Evolutionary conservation across 306 rosid genomes (phyloP), one percentile per base, ranked within the genome.

Genomic region (Prosopis cineraria): DNA sequence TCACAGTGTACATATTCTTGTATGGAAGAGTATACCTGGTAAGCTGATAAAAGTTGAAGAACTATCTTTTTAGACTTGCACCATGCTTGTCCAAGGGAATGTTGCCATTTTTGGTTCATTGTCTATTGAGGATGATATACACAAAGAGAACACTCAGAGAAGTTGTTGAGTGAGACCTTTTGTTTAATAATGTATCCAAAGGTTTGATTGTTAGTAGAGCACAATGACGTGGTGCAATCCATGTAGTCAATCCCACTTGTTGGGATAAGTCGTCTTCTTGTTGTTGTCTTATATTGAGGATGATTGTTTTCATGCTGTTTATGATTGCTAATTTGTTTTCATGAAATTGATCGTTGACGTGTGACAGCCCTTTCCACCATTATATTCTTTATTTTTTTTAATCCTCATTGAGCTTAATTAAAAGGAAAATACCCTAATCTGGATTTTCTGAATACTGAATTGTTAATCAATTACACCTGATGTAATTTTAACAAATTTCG

Each of bases 1-100:
- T 95, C 44, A 87, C 96, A 7, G 93, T 95, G 19, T 95, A 95
- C 81, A 58, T 95, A 74, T 95, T 95, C 89, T 83, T 95, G 36
- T 95, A 93, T 76, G 99, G 99, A 82, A 84, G 98, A 86, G 91
- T 78, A 25, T 95, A 95, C 84, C 89, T 95, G 99, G 99, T 92
- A 92, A 84, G 27, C 78, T 65, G 36, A 69, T 72, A 45, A 20
- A 24, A 68, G 43, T 70, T 75, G 58, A n/a, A 14, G 17, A 19
- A 74, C 65, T 37, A 11, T 70, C 74, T 45, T 68, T 64, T 33
- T 70, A 30, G 64, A n/a, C 62, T 78, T 52, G 37, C 52, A 73
- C 48, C 55, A 10, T 24, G 10, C 78, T 63, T 50, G 44, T 60
- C 0, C 17, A 40, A 30, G 30, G 44, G 70, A 56, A 79, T 56